Evolutionary conservation across 1,284 basidiomycete genomes (phyloP).

Genomic region (Sanguinoderma infundibulare): DNA sequence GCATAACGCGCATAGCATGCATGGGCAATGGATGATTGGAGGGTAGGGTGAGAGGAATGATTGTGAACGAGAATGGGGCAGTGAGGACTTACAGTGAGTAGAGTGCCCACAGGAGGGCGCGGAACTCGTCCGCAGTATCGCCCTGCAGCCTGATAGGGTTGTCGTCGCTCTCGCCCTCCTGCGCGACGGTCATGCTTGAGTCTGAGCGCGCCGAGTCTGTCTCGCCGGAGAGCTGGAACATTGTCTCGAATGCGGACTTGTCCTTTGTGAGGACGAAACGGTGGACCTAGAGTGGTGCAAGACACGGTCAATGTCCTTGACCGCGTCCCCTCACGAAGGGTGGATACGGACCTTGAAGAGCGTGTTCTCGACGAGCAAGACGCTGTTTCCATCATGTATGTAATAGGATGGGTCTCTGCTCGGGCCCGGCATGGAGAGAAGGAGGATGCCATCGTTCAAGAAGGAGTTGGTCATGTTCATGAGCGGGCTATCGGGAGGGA

Average conservation of each 20-base stretch:
- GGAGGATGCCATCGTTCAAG: conserved; percentile 38
- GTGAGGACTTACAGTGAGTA: conserved; percentile 38
- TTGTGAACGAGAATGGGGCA: not conserved
- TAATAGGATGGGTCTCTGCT: conserved; percentile 46
- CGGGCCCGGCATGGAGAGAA: conserved; percentile 38
- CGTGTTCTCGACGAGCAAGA: conserved; percentile 59
- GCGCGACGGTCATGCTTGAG: conserved; percentile 33
- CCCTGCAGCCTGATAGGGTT: conserved; percentile 42
- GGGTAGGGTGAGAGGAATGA: not conserved
- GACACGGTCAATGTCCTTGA: not conserved
- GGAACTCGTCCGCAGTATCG: conserved; percentile 41
- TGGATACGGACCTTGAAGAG: conserved; percentile 61
- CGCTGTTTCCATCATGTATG: conserved; percentile 64
- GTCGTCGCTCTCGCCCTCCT: conserved; percentile 40
- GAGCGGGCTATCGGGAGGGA: conserved; percentile 38
- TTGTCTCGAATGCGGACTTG: conserved; percentile 41
- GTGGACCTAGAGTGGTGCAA: conserved; percentile 30
- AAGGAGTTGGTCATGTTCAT: conserved; percentile 40
- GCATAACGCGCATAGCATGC: not conserved
- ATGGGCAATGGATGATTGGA: not conserved
- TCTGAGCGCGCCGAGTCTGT: conserved; percentile 38
- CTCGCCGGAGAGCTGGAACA: conserved; percentile 41
- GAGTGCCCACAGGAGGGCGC: conserved; percentile 40
- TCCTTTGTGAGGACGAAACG: conserved; percentile 39
- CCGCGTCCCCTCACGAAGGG: not conserved